Base-by-base conservation (phyloP, 768 basidiomycete genomes). In the Polyporus arcularius region DNA sequence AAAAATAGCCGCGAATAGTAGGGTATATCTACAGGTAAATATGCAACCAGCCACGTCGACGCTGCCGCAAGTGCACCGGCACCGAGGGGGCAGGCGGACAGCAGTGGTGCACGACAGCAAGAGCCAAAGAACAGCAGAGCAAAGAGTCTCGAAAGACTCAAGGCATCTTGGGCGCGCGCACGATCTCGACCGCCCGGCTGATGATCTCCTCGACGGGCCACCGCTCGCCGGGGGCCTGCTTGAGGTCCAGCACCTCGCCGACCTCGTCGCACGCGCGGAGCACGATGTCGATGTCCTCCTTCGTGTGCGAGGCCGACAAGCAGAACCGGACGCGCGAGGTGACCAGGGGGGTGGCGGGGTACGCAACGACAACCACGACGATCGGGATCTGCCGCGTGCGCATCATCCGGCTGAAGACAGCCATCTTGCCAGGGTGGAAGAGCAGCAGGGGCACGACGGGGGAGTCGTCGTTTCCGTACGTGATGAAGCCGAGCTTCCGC, bases 391-490 rank as follows among this genome's bases (percentile, higher is more conserved):
- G 77, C 47, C 91, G 80, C 43, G 73, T 68, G 65, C 84, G 81
- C 94, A 98, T 97, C 82, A 96, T 81, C 30, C 91, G 83, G 65
- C 90, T 89, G 80, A 98, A 96, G 70, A 89, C 82, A 61, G 84
- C 83, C 93, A 98, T 94, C 79, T 97, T 98, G 53, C 91, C 96
- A 0, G 92, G 92, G 72, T 93, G 86, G 82, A 94, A 98, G 35
- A 98, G 76, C 53, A 99, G 79, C 47, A 98, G 79, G 0, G 97
- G 96, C 4, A 98, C 89, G 67, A 99, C 92, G 2, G 97, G 96
- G 30, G 93, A 94, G 66, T 93, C 87, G 39, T 87, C 84, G 74
- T 92, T 87, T 0, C 96, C 96, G 68, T 95, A 97, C 6, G 92
- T 92, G 78, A 99, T 96, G 81, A 99, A 99, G 0, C 97, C 97